These are phyloP conservation scores for Margaritispora aquatica DNA, from an alignment of 495 filamentous ascomycete species.

Conservation along the genomic window DNA sequence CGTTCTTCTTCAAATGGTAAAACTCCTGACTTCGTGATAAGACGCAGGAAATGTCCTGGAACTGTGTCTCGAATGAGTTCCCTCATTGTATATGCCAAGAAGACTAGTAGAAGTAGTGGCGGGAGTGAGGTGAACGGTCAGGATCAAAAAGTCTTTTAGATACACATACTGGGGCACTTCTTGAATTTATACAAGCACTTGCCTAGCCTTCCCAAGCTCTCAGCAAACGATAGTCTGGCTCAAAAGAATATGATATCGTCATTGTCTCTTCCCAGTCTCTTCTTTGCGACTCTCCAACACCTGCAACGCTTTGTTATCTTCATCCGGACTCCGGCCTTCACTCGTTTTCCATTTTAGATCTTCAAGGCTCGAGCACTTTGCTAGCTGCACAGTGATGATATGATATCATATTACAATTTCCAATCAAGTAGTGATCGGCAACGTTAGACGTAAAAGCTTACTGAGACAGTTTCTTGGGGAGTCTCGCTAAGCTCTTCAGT, in stretches of 20 bases:
- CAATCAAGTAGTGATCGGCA: not conserved
- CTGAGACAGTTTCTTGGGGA: not conserved
- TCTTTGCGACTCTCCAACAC: too few species aligned
- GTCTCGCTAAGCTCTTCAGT: not conserved
- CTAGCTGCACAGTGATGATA: not conserved
- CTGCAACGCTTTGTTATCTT: not conserved
- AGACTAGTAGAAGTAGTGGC: not conserved
- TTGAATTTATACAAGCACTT: not conserved
- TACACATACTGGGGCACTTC: not conserved
- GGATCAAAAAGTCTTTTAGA: too few species aligned
- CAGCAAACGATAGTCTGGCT: not conserved
- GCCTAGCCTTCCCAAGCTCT: not conserved
- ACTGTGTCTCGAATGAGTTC: constrained; percentile 10
- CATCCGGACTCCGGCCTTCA: not conserved
- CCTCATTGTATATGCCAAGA: constrained; percentile 1
- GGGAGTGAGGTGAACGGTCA: not conserved
- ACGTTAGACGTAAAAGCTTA: not conserved
- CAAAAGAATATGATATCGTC: not conserved
- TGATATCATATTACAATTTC: not conserved
- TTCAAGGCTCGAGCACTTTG: not conserved
- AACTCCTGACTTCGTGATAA: constrained; percentile 21
- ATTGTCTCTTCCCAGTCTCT: not conserved
- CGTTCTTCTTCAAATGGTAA: constrained; percentile 34
- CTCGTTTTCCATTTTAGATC: not conserved
- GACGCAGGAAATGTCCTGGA: constrained; percentile 33